Percentiles rank a stretch among this genome's conserved stretches.
These are phyloP conservation scores for Phanerodontia chrysosporium DNA, from an alignment of 768 basidiomycete species.

Conservation along the genomic window DNA sequence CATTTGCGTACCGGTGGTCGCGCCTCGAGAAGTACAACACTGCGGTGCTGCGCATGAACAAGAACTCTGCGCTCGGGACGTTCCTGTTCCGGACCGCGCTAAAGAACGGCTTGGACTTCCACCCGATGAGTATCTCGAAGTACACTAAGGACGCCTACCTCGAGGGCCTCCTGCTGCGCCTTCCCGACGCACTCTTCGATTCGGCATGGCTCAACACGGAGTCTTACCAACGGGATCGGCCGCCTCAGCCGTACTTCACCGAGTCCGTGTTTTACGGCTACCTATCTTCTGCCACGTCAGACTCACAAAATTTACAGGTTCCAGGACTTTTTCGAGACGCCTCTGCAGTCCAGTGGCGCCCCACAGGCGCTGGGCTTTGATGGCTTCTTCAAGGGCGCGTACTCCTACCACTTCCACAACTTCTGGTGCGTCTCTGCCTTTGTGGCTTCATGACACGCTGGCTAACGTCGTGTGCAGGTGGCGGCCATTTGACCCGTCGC, in stretches of 20 bases:
- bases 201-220: constrained; percentile 96
- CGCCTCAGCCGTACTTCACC: constrained; percentile 91
- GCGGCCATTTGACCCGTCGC: constrained; percentile 87
- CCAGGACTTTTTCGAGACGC: constrained; percentile 84
- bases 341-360: constrained; percentile 65
- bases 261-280: constrained; percentile 19
- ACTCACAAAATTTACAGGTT: constrained; percentile 48
- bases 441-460: not conserved
- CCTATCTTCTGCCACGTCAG: not conserved
- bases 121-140: constrained; percentile 90
- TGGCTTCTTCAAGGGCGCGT: constrained; percentile 95
- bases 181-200: constrained; percentile 96
- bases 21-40: constrained; percentile 93
- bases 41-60: constrained; percentile 91
- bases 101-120: constrained; percentile 93
- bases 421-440: constrained; percentile 82
- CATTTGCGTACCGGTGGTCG: constrained; percentile 96
- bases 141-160: constrained; percentile 89
- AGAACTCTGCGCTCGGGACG: constrained; percentile 84
- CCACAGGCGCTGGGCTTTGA: constrained; percentile 88
- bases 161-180: constrained; percentile 76
- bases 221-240: constrained; percentile 84
- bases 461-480: constrained; percentile 53
- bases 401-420: constrained; percentile 95
- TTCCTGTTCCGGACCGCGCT: constrained; percentile 94